Evolutionary conservation across 345 rosid species (phyloP).

Genomic region (Acer campestre): DNA sequence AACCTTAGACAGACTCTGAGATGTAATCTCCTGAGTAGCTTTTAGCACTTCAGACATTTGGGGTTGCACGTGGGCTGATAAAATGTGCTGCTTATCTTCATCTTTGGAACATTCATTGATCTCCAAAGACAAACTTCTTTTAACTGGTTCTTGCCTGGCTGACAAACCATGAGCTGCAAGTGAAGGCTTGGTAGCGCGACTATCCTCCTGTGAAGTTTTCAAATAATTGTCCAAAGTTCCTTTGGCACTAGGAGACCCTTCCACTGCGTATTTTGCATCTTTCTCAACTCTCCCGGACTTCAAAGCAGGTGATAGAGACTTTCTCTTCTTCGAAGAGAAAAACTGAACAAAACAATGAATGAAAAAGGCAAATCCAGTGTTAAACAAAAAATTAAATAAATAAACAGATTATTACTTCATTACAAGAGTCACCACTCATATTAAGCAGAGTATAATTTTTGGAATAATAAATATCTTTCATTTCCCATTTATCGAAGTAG

Average conservation of each 20-base stretch:
- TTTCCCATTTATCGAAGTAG: neutral
- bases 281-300: constrained; percentile 57
- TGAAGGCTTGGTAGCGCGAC: constrained; percentile 17
- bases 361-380: constrained; percentile 14
- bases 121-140: constrained; percentile 48
- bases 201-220: constrained; percentile 49
- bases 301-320: constrained; percentile 59
- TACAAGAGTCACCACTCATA: neutral
- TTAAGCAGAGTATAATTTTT: neutral
- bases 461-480: neutral
- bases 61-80: constrained; percentile 24
- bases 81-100: constrained; percentile 29
- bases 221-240: constrained; percentile 69
- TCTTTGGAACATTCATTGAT: constrained; percentile 31
- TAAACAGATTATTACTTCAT: neutral
- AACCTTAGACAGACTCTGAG: constrained; percentile 39
- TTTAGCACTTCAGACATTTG: constrained; percentile 31
- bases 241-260: constrained; percentile 69
- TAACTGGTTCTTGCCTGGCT: constrained; percentile 44
- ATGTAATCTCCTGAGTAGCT: constrained; percentile 34
- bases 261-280: constrained; percentile 46
- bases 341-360: constrained; percentile 48
- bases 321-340: constrained; percentile 79
- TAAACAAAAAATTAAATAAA: constrained; percentile 3
- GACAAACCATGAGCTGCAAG: constrained; percentile 24